Base-by-base conservation (phyloP, 257 asterid species). In the Solanum ossicruentum region DNA sequence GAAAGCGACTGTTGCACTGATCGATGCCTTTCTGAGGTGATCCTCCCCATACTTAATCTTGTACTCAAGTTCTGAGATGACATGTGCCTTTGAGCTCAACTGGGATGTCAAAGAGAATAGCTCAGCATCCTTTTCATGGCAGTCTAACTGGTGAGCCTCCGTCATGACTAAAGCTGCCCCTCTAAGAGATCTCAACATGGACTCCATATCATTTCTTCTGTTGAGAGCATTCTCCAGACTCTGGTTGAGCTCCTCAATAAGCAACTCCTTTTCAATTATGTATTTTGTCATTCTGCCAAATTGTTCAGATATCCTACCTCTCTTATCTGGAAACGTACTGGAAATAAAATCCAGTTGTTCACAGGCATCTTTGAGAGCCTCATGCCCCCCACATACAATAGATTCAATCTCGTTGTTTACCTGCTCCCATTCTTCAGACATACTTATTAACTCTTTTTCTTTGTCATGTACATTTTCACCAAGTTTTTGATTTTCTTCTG, bases 161-260 rank as follows among this genome's bases (percentile, higher is more conserved):
- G 92, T 91, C 92, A 97, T 94, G 66, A 89, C 95, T 92, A 94
- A 86, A 70, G 91, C 95, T 9, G 99, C 99, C 87, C 98, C 99
- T 89, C 94, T 95, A 89, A 97, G 93, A 80, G 99, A 97, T 89
- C 95, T 94, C 88, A 97, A 89, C 99, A 95, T 95, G 89, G 90
- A 85, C 81, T 97, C 99, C 95, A 97, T 82, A 78, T 93, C 97
- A 81, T 89, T 92, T 85, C 89, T 90, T 87, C 89, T 90, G 61
- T 90, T 89, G 41, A 91, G 86, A 20, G 95, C 98, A 87, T 93
- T 96, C 85, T 92, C 93, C 82, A 97, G 90, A 88, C 91, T 92
- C 83, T 80, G 92, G 80, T 89, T 92, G 60, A 97, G 98, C 87
- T 94, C 96, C 85, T 92, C 93, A 80, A 91, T 91, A 57, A 87